phyloP scores from a whole-genome alignment of 805 yeast species.

The Metschnikowia orientalis region DNA sequence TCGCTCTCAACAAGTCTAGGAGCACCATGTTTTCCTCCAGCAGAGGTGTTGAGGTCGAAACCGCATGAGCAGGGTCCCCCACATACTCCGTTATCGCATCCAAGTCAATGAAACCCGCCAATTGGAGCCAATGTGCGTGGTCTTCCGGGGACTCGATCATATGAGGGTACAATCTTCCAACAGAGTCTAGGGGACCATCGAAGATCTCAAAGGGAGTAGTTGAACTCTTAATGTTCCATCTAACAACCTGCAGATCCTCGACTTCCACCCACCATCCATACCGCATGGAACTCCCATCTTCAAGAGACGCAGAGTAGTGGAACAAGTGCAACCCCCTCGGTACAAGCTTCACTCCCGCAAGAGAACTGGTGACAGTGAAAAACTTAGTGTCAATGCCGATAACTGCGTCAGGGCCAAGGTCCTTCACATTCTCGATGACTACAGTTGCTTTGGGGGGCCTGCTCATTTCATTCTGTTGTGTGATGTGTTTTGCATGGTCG shows the following conservation, averaged over 20 bases:
- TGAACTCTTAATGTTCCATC: constrained; percentile 4
- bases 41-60: constrained; percentile 48
- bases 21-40: constrained; percentile 45
- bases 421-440: constrained; percentile 16
- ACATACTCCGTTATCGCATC: constrained; percentile 21
- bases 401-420: constrained; percentile 14
- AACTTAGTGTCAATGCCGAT: constrained; percentile 49
- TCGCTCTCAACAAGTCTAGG: constrained; percentile 27
- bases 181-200: constrained; percentile 21
- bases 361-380: constrained; percentile 36
- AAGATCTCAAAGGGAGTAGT: neutral
- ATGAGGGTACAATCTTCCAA: constrained; percentile 25
- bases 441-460: constrained; percentile 25
- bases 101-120: constrained; percentile 20
- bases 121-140: constrained; percentile 13
- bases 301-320: constrained; percentile 37
- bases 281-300: constrained; percentile 23
- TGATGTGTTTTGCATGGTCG: too few relatives aligned
- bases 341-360: constrained; percentile 50
- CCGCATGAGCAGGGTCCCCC: constrained; percentile 15
- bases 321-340: constrained; percentile 51
- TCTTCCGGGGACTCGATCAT: constrained; percentile 41
- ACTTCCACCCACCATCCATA: constrained; percentile 40
- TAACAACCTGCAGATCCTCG: constrained; percentile 26
- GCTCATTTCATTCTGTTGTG: constrained; percentile 2